Base-by-base conservation (phyloP, 2,329 filamentous ascomycete species). In the Botrytis squamosa region DNA sequence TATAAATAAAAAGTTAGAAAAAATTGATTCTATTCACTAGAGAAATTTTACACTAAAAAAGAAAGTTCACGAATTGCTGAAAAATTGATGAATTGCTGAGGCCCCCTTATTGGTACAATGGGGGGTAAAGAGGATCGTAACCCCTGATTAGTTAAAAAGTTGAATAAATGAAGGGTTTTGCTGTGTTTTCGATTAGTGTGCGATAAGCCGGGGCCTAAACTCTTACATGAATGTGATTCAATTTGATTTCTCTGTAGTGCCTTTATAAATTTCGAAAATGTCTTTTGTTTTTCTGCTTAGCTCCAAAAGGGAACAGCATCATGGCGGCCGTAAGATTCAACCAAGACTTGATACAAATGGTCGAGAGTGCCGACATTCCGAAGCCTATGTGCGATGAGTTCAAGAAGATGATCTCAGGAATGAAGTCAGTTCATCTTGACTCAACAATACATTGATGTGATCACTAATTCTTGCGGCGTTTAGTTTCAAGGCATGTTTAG, bases 341-440 rank as follows among this genome's bases (percentile, higher is more conserved):
- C 36, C 33, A 68, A 63, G 49, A 71, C 10, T 33, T 74, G 36
- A 66, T 73, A 42, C 29, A 42, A 36, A 38, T 70, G 25, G 86
- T 87, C n/a, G 85, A 83, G 75, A 82, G 82, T 52, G 55, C 44
- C 63, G 71, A 70, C 25, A 22, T 73, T 55, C 7, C 49, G 42
- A 42, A 29, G 36, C 71, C 71, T 25, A 70, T 69, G 65, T 73
- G 71, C 44, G 72, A 77, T 20, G 78, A 78, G 65, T 78, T 74
- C 64, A 75, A 74, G 44, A 77, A 76, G 46, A 79, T 79, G 77
- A 75, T 79, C 36, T 77, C 76, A n/a, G 77, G 77, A 36, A 75
- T 77, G 73, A 63, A 73, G 77, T 79, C 70, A 22, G 67, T 46
- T 33, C 36, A 42, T 33, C 20, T 66, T 64, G 59, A 46, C 29